Evolutionary conservation across 1,284 basidiomycete species (phyloP).

Genomic region (Apiotrichum domesticum): DNA sequence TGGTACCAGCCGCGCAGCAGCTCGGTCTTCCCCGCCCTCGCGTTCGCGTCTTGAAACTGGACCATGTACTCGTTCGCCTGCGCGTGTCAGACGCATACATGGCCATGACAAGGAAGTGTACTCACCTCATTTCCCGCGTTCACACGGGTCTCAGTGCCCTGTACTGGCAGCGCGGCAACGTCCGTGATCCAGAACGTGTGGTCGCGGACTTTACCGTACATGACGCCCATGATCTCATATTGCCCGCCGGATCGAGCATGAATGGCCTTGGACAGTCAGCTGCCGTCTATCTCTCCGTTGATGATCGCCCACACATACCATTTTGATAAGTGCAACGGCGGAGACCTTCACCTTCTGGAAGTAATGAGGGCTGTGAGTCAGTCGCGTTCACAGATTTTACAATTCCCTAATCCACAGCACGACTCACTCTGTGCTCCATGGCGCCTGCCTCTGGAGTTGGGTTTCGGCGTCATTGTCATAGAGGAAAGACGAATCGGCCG

Average conservation of each 20-base stretch:
- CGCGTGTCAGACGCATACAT: background rate
- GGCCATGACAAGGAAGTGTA: background rate
- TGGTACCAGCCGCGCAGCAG: slow-evolving; percentile 99
- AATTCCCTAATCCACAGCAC: background rate
- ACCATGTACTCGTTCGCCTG: slow-evolving; percentile 97
- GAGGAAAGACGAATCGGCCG: slow-evolving; percentile 67
- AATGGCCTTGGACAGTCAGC: slow-evolving; percentile 62
- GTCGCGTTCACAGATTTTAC: background rate
- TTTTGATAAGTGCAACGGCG: slow-evolving; percentile 93
- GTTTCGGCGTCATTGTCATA: slow-evolving; percentile 70
- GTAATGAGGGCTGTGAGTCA: slow-evolving; percentile 65
- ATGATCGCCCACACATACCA: slow-evolving; percentile 57
- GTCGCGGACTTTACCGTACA: slow-evolving; percentile 93
- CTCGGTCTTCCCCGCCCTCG: slow-evolving; percentile 73
- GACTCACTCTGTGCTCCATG: slow-evolving; percentile 80
- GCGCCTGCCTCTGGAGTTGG: slow-evolving; percentile 62
- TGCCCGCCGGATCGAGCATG: slow-evolving; percentile 95
- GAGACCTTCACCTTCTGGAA: slow-evolving; percentile 94
- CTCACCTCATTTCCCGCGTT: slow-evolving; percentile 79
- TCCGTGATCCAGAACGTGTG: slow-evolving; percentile 87
- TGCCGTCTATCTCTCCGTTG: too few relatives aligned
- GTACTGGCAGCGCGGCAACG: slow-evolving; percentile 91
- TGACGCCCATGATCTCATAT: slow-evolving; percentile 98
- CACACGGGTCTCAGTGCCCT: slow-evolving; percentile 98
- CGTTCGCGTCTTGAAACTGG: slow-evolving; percentile 72